Conservation (phyloP, 2,329 filamentous ascomycete species). For the Hymenoscyphus salicellus region DNA sequence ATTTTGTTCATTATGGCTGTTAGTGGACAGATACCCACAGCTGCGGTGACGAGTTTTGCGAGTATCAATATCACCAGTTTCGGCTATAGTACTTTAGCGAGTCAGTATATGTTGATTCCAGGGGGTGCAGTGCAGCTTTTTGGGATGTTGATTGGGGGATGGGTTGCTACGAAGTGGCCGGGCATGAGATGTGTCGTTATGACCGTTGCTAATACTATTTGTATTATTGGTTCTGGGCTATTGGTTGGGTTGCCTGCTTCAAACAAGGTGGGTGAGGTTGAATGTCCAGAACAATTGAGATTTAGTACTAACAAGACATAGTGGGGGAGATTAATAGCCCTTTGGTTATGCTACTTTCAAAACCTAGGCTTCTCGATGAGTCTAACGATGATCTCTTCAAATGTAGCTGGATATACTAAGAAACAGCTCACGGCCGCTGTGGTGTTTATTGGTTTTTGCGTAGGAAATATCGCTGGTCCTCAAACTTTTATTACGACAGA, state of each 20-base stretch:
- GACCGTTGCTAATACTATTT: conserved; percentile 52
- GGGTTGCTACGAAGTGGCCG: conserved; percentile 48
- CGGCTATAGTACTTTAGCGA: conserved; percentile 39
- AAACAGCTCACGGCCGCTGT: conserved; percentile 48
- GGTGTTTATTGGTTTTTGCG: conserved; percentile 50
- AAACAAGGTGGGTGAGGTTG: conserved; percentile 5
- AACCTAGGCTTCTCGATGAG: conserved; percentile 50
- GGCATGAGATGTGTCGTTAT: conserved; percentile 49
- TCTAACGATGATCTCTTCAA: conserved; percentile 49
- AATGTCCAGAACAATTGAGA: neutral
- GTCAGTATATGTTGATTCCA: conserved; percentile 56
- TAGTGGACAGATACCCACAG: conserved; percentile 34
- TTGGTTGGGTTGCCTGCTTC: conserved; percentile 46
- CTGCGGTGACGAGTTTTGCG: conserved; percentile 28
- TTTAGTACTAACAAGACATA: conserved; percentile 23
- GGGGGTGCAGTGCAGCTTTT: conserved; percentile 54
- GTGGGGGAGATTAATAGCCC: conserved; percentile 53
- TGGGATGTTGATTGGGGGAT: conserved; percentile 47
- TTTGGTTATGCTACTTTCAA: conserved; percentile 54
- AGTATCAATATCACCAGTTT: conserved; percentile 38
- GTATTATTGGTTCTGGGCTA: conserved; percentile 48
- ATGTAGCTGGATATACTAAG: conserved; percentile 53
- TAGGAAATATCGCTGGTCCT: conserved; percentile 49
- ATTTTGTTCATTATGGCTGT: conserved; percentile 31
- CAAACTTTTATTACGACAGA: conserved; percentile 24